Conservation (phyloP, 2,329 filamentous ascomycete species). For the Fusarium anguioides region DNA sequence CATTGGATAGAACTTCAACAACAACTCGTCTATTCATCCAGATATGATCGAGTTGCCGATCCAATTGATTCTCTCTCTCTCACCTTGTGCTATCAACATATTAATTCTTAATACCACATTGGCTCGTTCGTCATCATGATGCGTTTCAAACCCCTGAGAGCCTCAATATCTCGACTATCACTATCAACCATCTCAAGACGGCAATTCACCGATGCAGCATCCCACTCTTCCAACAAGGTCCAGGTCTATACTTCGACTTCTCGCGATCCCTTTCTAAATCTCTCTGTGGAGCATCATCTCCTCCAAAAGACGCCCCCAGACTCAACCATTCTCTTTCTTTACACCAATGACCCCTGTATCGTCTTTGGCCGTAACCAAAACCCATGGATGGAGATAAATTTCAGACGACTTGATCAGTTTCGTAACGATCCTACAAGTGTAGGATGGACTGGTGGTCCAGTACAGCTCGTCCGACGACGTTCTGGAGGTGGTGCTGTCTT, state of each 20-base stretch:
- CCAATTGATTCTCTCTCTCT: not conserved
- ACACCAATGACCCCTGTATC: slow-evolving; percentile 86
- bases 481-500: slow-evolving; percentile 94
- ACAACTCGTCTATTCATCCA: slow-evolving; percentile 15
- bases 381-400: slow-evolving; percentile 91
- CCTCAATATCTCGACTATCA: slow-evolving; percentile 19
- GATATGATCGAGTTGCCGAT: not conserved
- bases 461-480: slow-evolving; percentile 80
- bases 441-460: slow-evolving; percentile 44
- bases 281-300: slow-evolving; percentile 92
- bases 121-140: slow-evolving; percentile 16
- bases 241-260: slow-evolving; percentile 80
- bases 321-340: slow-evolving; percentile 85
- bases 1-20: slow-evolving; percentile 38
- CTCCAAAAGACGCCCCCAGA: slow-evolving; percentile 77
- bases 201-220: slow-evolving; percentile 54
- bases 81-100: not conserved
- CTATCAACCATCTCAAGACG: slow-evolving; percentile 26
- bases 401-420: slow-evolving; percentile 64
- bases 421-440: slow-evolving; percentile 34
- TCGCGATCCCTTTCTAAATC: slow-evolving; percentile 84
- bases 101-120: slow-evolving; percentile 3
- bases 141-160: slow-evolving; percentile 16
- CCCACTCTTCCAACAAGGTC: slow-evolving; percentile 58
- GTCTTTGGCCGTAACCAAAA: slow-evolving; percentile 98